These are phyloP conservation scores for Cucurbita moschata DNA, from an alignment of 306 rosid genomes.

Conservation along the genomic window DNA sequence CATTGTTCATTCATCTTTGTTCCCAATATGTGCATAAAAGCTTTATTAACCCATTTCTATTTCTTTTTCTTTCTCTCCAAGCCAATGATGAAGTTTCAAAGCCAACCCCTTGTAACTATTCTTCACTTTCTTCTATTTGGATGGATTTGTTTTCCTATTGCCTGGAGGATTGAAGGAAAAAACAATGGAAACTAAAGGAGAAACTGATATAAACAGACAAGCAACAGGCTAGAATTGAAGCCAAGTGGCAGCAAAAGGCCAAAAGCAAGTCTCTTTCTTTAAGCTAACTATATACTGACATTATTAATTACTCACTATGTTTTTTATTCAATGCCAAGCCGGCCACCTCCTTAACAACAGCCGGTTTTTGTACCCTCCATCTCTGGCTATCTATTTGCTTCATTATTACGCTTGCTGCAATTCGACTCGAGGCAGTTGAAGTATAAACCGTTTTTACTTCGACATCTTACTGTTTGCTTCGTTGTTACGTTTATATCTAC, in stretches of 20 bases:
- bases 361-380: not conserved
- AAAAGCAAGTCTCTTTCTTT: not conserved
- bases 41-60: not conserved
- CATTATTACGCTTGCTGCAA: no score
- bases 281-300: not conserved
- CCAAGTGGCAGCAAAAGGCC: conserved; percentile 1
- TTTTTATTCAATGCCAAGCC: not conserved
- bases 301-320: not conserved
- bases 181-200: not conserved
- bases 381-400: no score
- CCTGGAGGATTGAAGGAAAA: not conserved
- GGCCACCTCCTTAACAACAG: not conserved
- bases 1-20: not conserved
- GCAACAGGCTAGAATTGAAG: not conserved
- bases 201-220: not conserved
- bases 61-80: not conserved
- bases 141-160: not conserved
- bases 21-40: not conserved
- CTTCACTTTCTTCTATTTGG: conserved; percentile 1
- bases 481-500: no score
- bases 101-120: not conserved
- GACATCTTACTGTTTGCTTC: no score
- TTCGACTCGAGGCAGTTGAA: no score
- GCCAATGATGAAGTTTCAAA: not conserved
- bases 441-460: no score